A percentile compares a stretch with the other conserved stretches of the same genome.
Conservation (phyloP, 2,329 filamentous ascomycete genomes). For the Gaeumannomyces sp. region DNA sequence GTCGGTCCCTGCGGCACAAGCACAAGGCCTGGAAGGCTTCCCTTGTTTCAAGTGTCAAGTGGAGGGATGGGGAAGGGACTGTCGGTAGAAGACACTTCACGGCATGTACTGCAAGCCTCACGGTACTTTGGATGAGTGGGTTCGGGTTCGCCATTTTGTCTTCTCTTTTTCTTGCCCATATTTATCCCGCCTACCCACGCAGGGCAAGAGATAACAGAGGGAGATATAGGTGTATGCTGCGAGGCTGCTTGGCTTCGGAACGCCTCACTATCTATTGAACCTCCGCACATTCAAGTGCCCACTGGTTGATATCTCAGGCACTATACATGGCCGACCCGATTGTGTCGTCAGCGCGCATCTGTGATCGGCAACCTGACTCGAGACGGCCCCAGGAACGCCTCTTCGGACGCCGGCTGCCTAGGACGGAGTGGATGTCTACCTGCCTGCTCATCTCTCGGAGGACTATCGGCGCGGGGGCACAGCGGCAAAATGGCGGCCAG, state of each 20-base stretch:
- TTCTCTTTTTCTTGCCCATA: too few species aligned
- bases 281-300: background rate
- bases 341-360: background rate
- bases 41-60: background rate
- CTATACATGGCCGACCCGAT: background rate
- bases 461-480: background rate
- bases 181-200: too few species aligned
- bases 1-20: background rate
- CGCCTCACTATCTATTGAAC: background rate
- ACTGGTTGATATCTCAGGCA: background rate
- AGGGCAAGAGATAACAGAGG: background rate
- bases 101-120: background rate
- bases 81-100: background rate
- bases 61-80: background rate
- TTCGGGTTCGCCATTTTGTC: background rate
- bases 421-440: background rate
- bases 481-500: background rate
- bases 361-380: slow-evolving; percentile 1
- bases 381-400: background rate
- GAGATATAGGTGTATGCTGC: background rate
- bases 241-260: too few species aligned
- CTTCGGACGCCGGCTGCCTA: background rate
- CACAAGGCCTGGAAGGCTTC: background rate
- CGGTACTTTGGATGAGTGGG: background rate
- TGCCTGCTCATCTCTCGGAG: background rate